Conservation (phyloP, 495 filamentous ascomycete genomes). For the Hypoxylon rickii region DNA sequence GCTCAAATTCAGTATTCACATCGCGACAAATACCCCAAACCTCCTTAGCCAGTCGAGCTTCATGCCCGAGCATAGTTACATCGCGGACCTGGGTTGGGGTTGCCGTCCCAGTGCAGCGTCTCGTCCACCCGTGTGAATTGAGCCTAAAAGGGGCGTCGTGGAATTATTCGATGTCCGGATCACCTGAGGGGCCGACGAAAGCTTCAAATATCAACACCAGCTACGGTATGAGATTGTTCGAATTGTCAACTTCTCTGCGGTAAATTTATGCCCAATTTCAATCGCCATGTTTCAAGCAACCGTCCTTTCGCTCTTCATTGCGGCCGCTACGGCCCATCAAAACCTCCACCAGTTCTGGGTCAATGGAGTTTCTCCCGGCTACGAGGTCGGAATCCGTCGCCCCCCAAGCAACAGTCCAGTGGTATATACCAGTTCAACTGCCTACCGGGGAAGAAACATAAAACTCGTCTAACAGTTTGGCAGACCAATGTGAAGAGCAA, state of each 20-base stretch:
- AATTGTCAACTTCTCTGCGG: too few relatives aligned
- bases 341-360: slow-evolving; percentile 48
- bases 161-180: background rate
- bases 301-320: slow-evolving; percentile 18
- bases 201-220: too few relatives aligned
- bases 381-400: slow-evolving; percentile 44
- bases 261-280: too few relatives aligned
- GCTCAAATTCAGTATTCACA: slow-evolving; percentile 5
- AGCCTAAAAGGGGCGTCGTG: slow-evolving; percentile 16
- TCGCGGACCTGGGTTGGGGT: background rate
- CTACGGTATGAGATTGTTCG: too few relatives aligned
- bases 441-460: too few relatives aligned
- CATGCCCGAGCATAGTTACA: slow-evolving; percentile 4
- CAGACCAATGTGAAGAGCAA: slow-evolving; percentile 38
- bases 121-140: slow-evolving; percentile 12
- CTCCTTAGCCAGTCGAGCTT: background rate
- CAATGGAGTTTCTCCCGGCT: slow-evolving; percentile 42
- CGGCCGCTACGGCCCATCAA: slow-evolving; percentile 41
- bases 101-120: too few relatives aligned
- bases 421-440: slow-evolving; percentile 12
- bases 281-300: slow-evolving; percentile 17
- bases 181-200: too few relatives aligned
- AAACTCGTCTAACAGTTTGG: too few relatives aligned
- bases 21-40: slow-evolving; percentile 1
- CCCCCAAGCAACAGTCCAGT: slow-evolving; percentile 45